These are phyloP conservation scores for Cladosporium halotolerans DNA, from an alignment of 2,329 filamentous ascomycete species.

Conservation along the genomic window DNA sequence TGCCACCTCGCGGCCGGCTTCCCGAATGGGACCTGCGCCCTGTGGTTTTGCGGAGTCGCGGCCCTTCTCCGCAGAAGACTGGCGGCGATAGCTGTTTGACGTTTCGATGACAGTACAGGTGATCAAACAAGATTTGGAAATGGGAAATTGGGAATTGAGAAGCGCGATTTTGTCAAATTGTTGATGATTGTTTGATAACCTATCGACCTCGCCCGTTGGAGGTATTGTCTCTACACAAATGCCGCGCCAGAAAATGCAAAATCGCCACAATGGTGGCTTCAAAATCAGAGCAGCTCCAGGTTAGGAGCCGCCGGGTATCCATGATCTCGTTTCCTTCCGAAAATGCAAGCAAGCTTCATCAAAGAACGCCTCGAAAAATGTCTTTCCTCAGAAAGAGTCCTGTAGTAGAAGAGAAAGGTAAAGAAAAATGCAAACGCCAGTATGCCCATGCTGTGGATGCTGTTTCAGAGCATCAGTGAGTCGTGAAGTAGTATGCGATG, in stretches of 20 bases:
- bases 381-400: background rate
- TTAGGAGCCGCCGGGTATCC: background rate
- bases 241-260: background rate
- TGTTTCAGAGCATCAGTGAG: background rate
- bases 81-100: background rate
- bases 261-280: background rate
- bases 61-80: background rate
- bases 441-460: background rate
- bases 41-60: background rate
- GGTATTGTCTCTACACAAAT: background rate
- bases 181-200: background rate
- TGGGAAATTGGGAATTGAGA: background rate
- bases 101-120: background rate
- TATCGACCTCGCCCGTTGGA: background rate
- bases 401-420: background rate
- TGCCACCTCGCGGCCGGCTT: background rate
- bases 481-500: slow-evolving; percentile 31
- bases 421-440: background rate
- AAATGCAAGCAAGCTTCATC: background rate
- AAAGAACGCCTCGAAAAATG: background rate
- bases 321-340: background rate
- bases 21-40: background rate
- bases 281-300: background rate
- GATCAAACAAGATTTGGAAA: background rate
- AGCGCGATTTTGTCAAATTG: background rate